Base-by-base conservation (phyloP, 208 protist species). In the Leishmania tarentolae region DNA sequence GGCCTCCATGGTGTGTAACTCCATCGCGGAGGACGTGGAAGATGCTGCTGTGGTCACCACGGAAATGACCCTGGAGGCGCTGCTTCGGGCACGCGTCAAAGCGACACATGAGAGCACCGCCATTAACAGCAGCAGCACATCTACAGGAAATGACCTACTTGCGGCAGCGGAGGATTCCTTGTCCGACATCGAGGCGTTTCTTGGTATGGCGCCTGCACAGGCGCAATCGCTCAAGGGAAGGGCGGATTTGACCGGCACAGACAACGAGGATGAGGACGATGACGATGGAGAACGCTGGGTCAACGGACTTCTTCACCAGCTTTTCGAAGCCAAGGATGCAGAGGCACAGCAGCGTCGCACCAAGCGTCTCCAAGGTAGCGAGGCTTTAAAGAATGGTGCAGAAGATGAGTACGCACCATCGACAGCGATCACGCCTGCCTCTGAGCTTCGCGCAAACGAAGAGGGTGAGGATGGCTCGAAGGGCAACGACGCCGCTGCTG, bases 101-200 rank as follows among this genome's bases (percentile, higher is more conserved):
- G 28, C 61, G 46, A 70, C 21, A 44, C 52, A 53, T 46, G 35
- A 42, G 7, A 52, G 72, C 50, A 42, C 19, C 6, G 5, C 17
- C 59, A 69, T 59, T n/a, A 53, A 44, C 63, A 44, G 46, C 52
- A 57, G 63, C 31, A 44, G 9, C 37, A 35, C 24, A 3, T 6
- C 59, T 13, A 4, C 42, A 21, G 61, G 76, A 35, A 53, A 31
- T 8, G 76, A 79, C 13, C 15, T 70, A 5, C 37, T 70, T 19
- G 28, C 52, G 0, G 50, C 50, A 42, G 69, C 52, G 21, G 82
- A 82, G 40, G 82, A 85, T 46, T 82, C 82, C 40, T 63, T 85
- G 57, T 68, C 82, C 17, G 82, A 85, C 66, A 82, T 85, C 19
- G 82, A 85, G 63, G 76, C 77, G 40, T 85, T 78, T 57, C 63